Evolutionary conservation across 1,139 yeast species (phyloP).

Genomic region (Taphrina flavorubra): DNA sequence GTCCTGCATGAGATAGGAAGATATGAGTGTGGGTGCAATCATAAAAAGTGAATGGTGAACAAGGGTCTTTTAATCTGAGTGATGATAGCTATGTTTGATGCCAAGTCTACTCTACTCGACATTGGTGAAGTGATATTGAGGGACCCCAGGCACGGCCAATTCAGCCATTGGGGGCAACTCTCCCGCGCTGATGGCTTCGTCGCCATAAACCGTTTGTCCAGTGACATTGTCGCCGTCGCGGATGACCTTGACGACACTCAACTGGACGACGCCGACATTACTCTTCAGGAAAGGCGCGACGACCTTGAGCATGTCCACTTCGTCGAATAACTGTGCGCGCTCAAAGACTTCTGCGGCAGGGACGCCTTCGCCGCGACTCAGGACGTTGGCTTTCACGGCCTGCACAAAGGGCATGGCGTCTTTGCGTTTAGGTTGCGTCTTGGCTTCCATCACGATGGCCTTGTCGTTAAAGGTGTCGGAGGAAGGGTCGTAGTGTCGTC

Average conservation of each 20-base stretch:
- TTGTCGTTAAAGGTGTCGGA: conserved; percentile 40
- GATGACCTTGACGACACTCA: conserved; percentile 63
- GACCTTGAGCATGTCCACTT: conserved; percentile 66
- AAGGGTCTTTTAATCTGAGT: no score
- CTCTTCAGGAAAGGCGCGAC: conserved; percentile 63
- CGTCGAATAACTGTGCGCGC: conserved; percentile 83
- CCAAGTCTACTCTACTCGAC: conserved; percentile 45
- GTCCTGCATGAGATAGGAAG: no score
- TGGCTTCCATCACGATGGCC: conserved; percentile 46
- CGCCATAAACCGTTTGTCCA: conserved; percentile 62
- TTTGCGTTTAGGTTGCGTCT: conserved; percentile 60
- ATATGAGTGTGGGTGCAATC: no score
- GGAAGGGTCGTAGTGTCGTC: conserved; percentile 67
- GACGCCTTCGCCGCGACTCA: conserved; percentile 57
- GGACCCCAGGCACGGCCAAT: conserved; percentile 89
- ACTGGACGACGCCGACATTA: conserved; percentile 61
- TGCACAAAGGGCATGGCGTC: conserved; percentile 98
- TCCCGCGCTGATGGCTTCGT: conserved; percentile 60
- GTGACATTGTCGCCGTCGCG: conserved; percentile 69
- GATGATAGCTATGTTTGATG: no score
- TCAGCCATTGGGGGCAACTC: conserved; percentile 74
- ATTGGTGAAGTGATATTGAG: conserved; percentile 80
- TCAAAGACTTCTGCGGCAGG: conserved; percentile 74
- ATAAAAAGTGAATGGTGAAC: no score
- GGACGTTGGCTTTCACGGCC: conserved; percentile 76